Conservation (phyloP, 352 stramenopile genomes). For the Globisporangium cylindrosporum region DNA sequence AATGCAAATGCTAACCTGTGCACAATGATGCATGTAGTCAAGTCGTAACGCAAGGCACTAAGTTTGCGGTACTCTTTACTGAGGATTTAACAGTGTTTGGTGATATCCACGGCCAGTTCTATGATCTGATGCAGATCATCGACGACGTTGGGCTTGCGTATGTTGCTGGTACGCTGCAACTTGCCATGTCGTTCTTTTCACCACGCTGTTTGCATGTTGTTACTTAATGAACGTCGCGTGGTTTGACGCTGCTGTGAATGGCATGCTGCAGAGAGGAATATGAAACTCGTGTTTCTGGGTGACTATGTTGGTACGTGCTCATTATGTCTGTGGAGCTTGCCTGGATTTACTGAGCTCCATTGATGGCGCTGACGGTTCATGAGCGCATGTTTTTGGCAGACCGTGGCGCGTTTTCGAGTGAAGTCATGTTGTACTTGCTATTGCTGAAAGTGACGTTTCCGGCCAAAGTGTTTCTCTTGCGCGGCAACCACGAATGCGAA, state of each 20-base stretch:
- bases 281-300: conserved; percentile 68
- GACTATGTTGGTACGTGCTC: conserved; percentile 64
- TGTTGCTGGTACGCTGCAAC: conserved; percentile 29
- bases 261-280: conserved; percentile 29
- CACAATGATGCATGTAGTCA: conserved; percentile 4
- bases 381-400: conserved; percentile 25
- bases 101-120: conserved; percentile 83
- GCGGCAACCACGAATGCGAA: conserved; percentile 84
- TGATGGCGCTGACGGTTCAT: not conserved
- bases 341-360: not conserved
- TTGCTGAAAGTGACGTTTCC: conserved; percentile 64
- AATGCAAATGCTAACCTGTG: conserved; percentile 9
- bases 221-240: not conserved
- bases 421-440: conserved; percentile 80
- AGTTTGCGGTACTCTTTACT: not conserved
- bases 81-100: conserved; percentile 55
- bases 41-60: not conserved
- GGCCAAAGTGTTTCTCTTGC: conserved; percentile 60
- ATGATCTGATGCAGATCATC: conserved; percentile 63
- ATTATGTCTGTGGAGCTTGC: not conserved
- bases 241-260: not conserved
- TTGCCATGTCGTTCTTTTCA: not conserved
- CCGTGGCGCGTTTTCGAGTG: conserved; percentile 73
- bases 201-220: not conserved
- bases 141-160: conserved; percentile 38